phyloP scores from a whole-genome alignment of 2,329 filamentous ascomycete species.

The Sphaerostilbella broomeana region DNA sequence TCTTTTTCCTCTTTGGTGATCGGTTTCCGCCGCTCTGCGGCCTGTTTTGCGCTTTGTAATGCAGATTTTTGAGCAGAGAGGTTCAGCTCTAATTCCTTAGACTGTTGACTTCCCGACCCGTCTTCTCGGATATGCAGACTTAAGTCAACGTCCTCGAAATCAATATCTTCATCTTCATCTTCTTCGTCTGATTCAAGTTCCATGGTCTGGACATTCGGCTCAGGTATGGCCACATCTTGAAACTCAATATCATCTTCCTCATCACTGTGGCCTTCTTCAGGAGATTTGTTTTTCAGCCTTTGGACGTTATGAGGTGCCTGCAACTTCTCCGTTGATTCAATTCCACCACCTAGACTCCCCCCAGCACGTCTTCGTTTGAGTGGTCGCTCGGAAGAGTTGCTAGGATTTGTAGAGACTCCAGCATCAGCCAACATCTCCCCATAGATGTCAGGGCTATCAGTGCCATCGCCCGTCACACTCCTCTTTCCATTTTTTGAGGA shows the following conservation, averaged over 20 bases:
- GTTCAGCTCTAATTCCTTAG: slow-evolving; percentile 44
- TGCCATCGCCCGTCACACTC: slow-evolving; percentile 13
- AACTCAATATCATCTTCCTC: slow-evolving; percentile 41
- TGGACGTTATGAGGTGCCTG: neutral
- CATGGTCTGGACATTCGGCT: slow-evolving; percentile 45
- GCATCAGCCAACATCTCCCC: slow-evolving; percentile 44
- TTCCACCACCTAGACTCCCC: no score
- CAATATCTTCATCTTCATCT: slow-evolving; percentile 34
- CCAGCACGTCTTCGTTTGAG: slow-evolving; percentile 32
- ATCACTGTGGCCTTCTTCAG: slow-evolving; percentile 20
- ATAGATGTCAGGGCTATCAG: slow-evolving; percentile 36
- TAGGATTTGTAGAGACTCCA: slow-evolving; percentile 28
- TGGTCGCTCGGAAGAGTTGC: slow-evolving; percentile 32
- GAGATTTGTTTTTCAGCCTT: neutral
- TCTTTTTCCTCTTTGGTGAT: slow-evolving; percentile 48
- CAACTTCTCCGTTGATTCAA: neutral
- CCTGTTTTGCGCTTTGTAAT: slow-evolving; percentile 24
- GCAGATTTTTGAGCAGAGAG: slow-evolving; percentile 40
- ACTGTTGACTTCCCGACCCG: slow-evolving; percentile 18
- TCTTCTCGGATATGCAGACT: slow-evolving; percentile 22
- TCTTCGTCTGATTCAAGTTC: slow-evolving; percentile 43
- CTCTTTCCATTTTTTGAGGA: no score
- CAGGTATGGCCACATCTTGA: slow-evolving; percentile 43
- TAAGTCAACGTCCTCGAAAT: slow-evolving; percentile 46
- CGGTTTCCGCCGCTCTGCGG: slow-evolving; percentile 41